phyloP scores from a whole-genome alignment of 2,329 filamentous ascomycete species.

The Penicillium italicum region DNA sequence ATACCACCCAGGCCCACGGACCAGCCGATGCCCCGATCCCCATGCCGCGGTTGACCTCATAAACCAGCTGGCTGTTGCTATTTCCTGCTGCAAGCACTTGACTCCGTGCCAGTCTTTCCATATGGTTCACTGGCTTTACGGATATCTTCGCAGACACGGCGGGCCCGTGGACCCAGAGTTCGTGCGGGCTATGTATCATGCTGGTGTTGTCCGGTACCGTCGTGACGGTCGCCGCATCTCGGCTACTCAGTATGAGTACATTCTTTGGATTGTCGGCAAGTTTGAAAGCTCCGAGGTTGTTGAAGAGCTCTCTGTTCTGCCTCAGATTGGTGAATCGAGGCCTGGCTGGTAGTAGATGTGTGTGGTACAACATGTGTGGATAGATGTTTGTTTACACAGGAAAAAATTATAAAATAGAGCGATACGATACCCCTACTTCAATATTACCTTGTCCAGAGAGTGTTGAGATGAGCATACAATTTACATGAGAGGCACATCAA shows the following conservation, averaged over 20 bases:
- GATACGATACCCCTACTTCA: constrained; percentile 15
- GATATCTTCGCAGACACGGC: constrained; percentile 41
- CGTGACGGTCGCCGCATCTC: constrained; percentile 36
- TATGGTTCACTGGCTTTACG: constrained; percentile 48
- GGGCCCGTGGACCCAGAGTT: constrained; percentile 45
- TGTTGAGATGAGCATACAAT: neutral
- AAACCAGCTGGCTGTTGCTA: constrained; percentile 44
- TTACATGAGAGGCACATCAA: neutral
- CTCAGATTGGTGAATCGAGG: constrained; percentile 16
- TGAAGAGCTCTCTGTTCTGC: constrained; percentile 22
- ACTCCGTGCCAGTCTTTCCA: constrained; percentile 43
- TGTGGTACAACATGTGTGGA: too few relatives aligned
- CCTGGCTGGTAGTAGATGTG: neutral
- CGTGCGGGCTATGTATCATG: constrained; percentile 49
- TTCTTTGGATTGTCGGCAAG: constrained; percentile 42
- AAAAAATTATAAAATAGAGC: constrained; percentile 8
- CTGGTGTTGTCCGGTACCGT: constrained; percentile 47
- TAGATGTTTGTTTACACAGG: neutral
- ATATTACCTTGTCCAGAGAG: neutral
- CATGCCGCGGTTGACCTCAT: constrained; percentile 42
- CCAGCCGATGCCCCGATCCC: constrained; percentile 29
- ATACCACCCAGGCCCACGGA: constrained; percentile 23
- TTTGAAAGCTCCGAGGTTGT: constrained; percentile 46
- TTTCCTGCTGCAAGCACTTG: constrained; percentile 39
- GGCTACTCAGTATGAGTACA: constrained; percentile 39